Percentiles rank a stretch among this genome's conserved stretches.
These are phyloP conservation scores for Ceratobasidium sp. DNA, from an alignment of 1,284 basidiomycete species.

Conservation along the genomic window DNA sequence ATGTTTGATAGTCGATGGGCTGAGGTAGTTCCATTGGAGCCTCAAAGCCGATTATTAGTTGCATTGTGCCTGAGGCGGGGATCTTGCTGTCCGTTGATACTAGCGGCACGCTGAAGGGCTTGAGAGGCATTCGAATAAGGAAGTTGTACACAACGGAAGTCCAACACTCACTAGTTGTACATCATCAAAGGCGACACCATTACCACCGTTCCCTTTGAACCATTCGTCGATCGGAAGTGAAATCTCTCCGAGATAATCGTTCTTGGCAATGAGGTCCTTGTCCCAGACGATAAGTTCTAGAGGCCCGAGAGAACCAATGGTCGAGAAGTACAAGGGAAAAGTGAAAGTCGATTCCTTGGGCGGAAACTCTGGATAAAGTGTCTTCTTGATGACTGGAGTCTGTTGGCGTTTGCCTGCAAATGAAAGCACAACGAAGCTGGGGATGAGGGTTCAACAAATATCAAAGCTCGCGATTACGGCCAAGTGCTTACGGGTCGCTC, in stretches of 20 bases:
- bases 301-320: slow-evolving; percentile 79
- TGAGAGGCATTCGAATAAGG: slow-evolving; percentile 27
- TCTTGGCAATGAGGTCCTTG: slow-evolving; percentile 82
- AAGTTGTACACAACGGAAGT: slow-evolving; percentile 8
- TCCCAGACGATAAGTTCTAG: slow-evolving; percentile 95
- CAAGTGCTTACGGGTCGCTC: slow-evolving; percentile 79
- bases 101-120: slow-evolving; percentile 71
- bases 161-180: slow-evolving; percentile 54
- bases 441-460: neutral
- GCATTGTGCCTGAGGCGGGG: slow-evolving; percentile 72
- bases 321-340: slow-evolving; percentile 83
- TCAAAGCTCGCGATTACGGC: neutral
- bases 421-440: slow-evolving; percentile 80
- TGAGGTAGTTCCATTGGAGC: slow-evolving; percentile 57
- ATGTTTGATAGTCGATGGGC: slow-evolving; percentile 65
- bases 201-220: slow-evolving; percentile 67
- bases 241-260: slow-evolving; percentile 95
- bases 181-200: slow-evolving; percentile 53
- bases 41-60: slow-evolving; percentile 84
- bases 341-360: slow-evolving; percentile 87
- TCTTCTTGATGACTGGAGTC: slow-evolving; percentile 86
- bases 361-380: slow-evolving; percentile 80
- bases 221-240: slow-evolving; percentile 83
- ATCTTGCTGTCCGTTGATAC: slow-evolving; percentile 77
- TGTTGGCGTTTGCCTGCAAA: slow-evolving; percentile 76